These are phyloP conservation scores for Boletus sp. DNA, from an alignment of 768 basidiomycete genomes.

Conservation along the genomic window DNA sequence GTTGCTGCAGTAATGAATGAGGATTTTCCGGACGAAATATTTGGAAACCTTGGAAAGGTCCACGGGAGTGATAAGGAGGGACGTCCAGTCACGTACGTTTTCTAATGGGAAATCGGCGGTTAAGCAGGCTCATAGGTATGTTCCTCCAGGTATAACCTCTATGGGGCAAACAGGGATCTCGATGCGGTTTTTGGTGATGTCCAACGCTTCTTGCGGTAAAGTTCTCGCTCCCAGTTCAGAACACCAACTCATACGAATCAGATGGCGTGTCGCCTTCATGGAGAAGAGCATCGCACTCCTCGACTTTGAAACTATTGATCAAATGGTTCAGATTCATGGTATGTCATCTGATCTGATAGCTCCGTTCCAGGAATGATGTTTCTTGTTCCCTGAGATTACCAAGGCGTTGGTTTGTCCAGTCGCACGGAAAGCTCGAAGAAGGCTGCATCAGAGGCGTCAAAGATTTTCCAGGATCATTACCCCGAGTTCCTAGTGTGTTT, in stretches of 20 bases:
- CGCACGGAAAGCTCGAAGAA: constrained; percentile 74
- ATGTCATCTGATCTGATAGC: constrained; percentile 5
- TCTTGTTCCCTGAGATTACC: constrained; percentile 54
- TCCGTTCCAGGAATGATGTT: background rate
- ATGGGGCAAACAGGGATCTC: constrained; percentile 66
- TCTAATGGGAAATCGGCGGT: background rate
- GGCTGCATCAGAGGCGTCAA: constrained; percentile 71
- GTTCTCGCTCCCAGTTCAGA: background rate
- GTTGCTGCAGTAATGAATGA: constrained; percentile 60
- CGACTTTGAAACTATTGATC: constrained; percentile 73
- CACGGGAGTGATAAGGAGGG: constrained; percentile 71
- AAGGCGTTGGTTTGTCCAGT: constrained; percentile 63
- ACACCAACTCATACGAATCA: constrained; percentile 25
- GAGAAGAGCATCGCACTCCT: constrained; percentile 61
- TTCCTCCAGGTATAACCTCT: constrained; percentile 66
- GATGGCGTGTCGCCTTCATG: constrained; percentile 81
- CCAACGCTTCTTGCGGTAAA: constrained; percentile 68
- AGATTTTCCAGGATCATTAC: constrained; percentile 74
- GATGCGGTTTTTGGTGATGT: constrained; percentile 76
- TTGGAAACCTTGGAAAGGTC: constrained; percentile 61
- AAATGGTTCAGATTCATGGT: constrained; percentile 75
- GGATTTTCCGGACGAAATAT: constrained; percentile 60
- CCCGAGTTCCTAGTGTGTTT: constrained; percentile 67
- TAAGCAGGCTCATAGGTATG: background rate
- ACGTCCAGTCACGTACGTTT: constrained; percentile 64